A percentile compares a stretch with the other conserved stretches of the same genome.
Conservation (phyloP, 2,329 filamentous ascomycete species). For the Epichloe sylvatica region DNA sequence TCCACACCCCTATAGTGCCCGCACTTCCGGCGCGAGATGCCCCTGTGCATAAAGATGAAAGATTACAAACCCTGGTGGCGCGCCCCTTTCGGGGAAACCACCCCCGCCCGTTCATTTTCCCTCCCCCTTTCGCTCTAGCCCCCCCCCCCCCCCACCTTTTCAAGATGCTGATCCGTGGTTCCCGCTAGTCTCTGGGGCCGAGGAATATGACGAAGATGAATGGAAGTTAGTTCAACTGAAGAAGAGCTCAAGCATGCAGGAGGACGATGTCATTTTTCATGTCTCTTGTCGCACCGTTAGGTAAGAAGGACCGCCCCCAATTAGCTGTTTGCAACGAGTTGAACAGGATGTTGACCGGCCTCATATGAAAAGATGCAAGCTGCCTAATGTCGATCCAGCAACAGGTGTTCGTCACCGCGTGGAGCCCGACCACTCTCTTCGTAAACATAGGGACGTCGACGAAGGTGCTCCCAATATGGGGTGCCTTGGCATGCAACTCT, state of each 20-base stretch:
- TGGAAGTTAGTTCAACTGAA: conserved; percentile 51
- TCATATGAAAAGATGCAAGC: conserved; percentile 38
- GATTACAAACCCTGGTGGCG: too few relatives aligned
- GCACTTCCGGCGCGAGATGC: too few relatives aligned
- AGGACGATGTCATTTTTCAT: conserved; percentile 26
- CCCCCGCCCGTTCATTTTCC: too few relatives aligned
- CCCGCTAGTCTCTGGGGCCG: conserved; percentile 42
- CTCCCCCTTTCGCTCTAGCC: too few relatives aligned
- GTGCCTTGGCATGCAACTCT: conserved; percentile 53
- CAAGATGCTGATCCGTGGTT: not conserved
- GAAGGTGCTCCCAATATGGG: conserved; percentile 40
- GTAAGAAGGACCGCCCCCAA: conserved; percentile 17
- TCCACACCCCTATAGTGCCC: too few relatives aligned
- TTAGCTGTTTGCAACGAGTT: not conserved
- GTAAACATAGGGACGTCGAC: conserved; percentile 46
- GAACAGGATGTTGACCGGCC: not conserved
- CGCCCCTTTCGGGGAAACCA: too few relatives aligned
- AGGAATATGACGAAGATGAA: conserved; percentile 53
- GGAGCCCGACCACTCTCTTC: conserved; percentile 45
- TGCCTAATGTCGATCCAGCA: conserved; percentile 55
- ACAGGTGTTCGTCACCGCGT: conserved; percentile 40
- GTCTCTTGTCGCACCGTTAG: conserved; percentile 53
- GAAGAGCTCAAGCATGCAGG: conserved; percentile 23
- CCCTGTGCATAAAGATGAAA: too few relatives aligned
- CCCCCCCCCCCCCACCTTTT: not conserved